Evolutionary conservation across 768 basidiomycete species (phyloP).

Genomic region (Phanerodontia chrysosporium): DNA sequence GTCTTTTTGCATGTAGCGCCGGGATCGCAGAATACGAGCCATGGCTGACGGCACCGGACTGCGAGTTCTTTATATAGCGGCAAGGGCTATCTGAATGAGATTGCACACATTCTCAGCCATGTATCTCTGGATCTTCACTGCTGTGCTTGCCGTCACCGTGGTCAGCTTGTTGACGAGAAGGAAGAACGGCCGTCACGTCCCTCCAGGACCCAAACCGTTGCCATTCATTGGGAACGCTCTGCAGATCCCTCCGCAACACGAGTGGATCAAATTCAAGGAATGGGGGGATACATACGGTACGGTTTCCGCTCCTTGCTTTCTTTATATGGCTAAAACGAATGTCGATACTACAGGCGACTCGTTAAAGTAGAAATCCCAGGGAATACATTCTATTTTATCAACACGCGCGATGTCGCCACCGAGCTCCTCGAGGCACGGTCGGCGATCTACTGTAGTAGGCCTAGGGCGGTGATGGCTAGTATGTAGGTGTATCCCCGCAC

Average conservation of each 20-base stretch:
- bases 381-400: conserved; percentile 18
- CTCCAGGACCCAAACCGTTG: conserved; percentile 2
- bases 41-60: too few relatives aligned
- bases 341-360: conserved; percentile 14
- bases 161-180: too few relatives aligned
- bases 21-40: too few relatives aligned
- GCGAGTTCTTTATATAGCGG: too few relatives aligned
- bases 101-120: too few relatives aligned
- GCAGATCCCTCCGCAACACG: not conserved
- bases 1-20: too few relatives aligned
- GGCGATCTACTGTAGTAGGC: conserved; percentile 21
- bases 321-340: too few relatives aligned
- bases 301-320: too few relatives aligned
- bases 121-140: too few relatives aligned
- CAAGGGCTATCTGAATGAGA: too few relatives aligned
- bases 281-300: conserved; percentile 2
- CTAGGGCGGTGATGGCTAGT: conserved; percentile 14
- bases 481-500: not conserved
- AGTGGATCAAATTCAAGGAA: not conserved
- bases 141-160: too few relatives aligned
- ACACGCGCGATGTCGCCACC: conserved; percentile 11
- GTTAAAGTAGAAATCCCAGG: conserved; percentile 17
- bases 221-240: not conserved
- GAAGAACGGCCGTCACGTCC: not conserved
- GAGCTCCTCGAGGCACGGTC: conserved; percentile 25